A percentile compares a stretch with the other conserved stretches of the same genome.
Evolutionary conservation across 2,329 filamentous ascomycete species (phyloP).

Genomic region (Arachnomyces sp.): DNA sequence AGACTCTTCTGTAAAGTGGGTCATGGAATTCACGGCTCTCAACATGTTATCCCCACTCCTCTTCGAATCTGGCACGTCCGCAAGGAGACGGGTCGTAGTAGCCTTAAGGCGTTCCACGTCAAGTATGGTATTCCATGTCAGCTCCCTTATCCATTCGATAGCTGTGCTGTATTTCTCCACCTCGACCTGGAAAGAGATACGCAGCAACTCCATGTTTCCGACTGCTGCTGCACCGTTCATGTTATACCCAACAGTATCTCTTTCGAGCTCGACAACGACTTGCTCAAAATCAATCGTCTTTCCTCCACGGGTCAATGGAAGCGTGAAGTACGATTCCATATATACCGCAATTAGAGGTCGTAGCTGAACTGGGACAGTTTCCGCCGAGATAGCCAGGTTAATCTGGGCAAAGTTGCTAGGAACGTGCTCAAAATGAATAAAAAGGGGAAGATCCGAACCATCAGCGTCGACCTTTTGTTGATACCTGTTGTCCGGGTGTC

Average conservation of each 20-base stretch:
- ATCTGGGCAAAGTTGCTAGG: constrained; percentile 88
- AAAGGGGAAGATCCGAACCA: constrained; percentile 60
- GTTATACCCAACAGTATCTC: constrained; percentile 78
- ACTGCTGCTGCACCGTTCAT: constrained; percentile 62
- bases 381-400: constrained; percentile 71
- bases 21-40: constrained; percentile 59
- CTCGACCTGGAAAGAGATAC: constrained; percentile 78
- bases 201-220: constrained; percentile 73
- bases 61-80: constrained; percentile 87
- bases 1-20: constrained; percentile 71
- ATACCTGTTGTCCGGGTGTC: constrained; percentile 58
- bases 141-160: constrained; percentile 73
- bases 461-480: constrained; percentile 71
- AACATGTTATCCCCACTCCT: constrained; percentile 65
- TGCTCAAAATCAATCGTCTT: constrained; percentile 79
- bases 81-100: constrained; percentile 70
- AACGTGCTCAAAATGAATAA: constrained; percentile 95
- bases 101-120: constrained; percentile 61
- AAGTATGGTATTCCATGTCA: constrained; percentile 85
- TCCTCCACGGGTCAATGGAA: constrained; percentile 70
- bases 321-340: constrained; percentile 88
- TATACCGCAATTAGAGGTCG: constrained; percentile 81
- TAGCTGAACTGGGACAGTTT: constrained; percentile 67
- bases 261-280: constrained; percentile 82
- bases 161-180: constrained; percentile 76